Conservation (phyloP, 805 yeast species). For the Candida michaelii region DNA sequence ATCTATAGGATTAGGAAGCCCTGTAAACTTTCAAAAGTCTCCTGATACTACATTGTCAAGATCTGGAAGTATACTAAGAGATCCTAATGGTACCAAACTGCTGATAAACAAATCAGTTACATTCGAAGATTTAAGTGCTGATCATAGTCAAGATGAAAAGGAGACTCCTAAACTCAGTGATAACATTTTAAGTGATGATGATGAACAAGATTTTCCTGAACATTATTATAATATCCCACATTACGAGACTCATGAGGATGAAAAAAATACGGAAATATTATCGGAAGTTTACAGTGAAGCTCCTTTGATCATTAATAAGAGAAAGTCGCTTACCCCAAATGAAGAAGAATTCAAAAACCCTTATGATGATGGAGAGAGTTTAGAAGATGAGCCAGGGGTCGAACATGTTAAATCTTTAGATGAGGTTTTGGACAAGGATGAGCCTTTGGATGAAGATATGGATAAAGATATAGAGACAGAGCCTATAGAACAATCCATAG, state of each 20-base stretch:
- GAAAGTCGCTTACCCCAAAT: constrained; percentile 4
- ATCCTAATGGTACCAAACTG: constrained; percentile 15
- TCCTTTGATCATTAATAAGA: constrained; percentile 34
- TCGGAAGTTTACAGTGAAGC: constrained; percentile 33
- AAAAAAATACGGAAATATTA: constrained; percentile 39
- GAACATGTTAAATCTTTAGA: too few species aligned
- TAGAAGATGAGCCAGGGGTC: too few species aligned
- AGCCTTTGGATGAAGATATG: too few species aligned
- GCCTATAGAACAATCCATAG: too few species aligned
- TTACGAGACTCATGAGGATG: constrained; percentile 25
- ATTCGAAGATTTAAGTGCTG: constrained; percentile 35
- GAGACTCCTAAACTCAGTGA: constrained; percentile 1
- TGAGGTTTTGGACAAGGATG: too few species aligned
- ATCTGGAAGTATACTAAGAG: constrained; percentile 17
- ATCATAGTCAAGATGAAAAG: constrained; percentile 2
- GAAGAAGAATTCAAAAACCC: constrained; percentile 1
- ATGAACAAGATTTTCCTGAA: constrained; percentile 17
- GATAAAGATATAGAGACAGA: too few species aligned
- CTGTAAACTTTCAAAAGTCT: constrained; percentile 17
- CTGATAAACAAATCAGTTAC: constrained; percentile 35
- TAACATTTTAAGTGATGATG: constrained; percentile 11
- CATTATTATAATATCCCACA: constrained; percentile 17
- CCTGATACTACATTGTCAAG: constrained; percentile 16
- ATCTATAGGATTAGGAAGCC: constrained; percentile 14
- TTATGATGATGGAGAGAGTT: not conserved